Percentiles rank a stretch among this genome's conserved stretches.
These are phyloP conservation scores for Sisymbrium irio DNA, from an alignment of 345 rosid species.

Conservation along the genomic window DNA sequence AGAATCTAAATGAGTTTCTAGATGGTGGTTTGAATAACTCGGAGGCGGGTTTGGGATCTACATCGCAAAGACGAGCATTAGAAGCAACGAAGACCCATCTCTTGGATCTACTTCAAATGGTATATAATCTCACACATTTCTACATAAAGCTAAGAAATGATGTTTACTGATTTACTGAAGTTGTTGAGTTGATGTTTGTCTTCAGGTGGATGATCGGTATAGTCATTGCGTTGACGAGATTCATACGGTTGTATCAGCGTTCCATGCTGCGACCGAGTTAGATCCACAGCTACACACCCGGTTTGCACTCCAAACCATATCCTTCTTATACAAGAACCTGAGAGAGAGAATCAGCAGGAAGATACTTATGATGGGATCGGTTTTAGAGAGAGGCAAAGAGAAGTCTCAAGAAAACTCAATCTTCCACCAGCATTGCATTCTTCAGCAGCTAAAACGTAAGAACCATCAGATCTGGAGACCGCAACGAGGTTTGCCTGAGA, in stretches of 20 bases:
- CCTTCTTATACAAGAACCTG: slow-evolving; percentile 65
- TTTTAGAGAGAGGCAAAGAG: slow-evolving; percentile 42
- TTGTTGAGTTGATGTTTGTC: neutral
- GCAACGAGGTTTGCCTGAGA: slow-evolving; percentile 88
- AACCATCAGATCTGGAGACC: slow-evolving; percentile 91
- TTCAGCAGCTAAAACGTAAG: slow-evolving; percentile 72
- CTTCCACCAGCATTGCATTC: slow-evolving; percentile 70
- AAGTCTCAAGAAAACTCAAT: slow-evolving; percentile 46
- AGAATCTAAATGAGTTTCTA: slow-evolving; percentile 33
- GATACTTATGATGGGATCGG: slow-evolving; percentile 68
- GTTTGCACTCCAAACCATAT: slow-evolving; percentile 72
- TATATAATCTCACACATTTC: slow-evolving; percentile 20
- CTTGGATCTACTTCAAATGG: slow-evolving; percentile 72
- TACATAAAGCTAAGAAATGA: neutral
- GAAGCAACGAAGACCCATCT: slow-evolving; percentile 65
- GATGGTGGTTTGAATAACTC: slow-evolving; percentile 31
- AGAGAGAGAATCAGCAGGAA: slow-evolving; percentile 85
- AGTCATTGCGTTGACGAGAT: slow-evolving; percentile 85
- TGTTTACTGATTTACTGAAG: neutral
- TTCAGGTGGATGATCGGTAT: slow-evolving; percentile 82
- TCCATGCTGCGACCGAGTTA: slow-evolving; percentile 89
- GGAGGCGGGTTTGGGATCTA: slow-evolving; percentile 32
- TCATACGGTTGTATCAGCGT: slow-evolving; percentile 90
- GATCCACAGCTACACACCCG: slow-evolving; percentile 77
- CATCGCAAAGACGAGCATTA: slow-evolving; percentile 28